Percentiles rank a stretch among this genome's conserved stretches.
Conservation (phyloP, 2,329 filamentous ascomycete species). For the Aspergillus sp. region DNA sequence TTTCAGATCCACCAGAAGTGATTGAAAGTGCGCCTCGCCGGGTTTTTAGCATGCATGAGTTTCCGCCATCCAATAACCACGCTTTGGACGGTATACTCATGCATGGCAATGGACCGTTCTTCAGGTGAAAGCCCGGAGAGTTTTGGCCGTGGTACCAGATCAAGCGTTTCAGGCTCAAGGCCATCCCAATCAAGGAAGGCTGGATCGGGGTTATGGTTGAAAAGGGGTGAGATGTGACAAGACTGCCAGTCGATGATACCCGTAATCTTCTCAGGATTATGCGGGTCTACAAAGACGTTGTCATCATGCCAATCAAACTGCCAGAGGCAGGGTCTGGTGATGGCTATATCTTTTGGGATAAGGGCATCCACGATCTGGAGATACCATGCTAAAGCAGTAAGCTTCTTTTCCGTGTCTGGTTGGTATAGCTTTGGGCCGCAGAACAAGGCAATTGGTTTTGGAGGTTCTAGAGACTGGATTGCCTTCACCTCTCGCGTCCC, state of each 20-base stretch:
- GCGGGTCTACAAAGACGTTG: constrained; percentile 39
- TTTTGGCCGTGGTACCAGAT: constrained; percentile 26
- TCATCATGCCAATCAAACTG: constrained; percentile 36
- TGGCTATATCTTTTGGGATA: constrained; percentile 29
- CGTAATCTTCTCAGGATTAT: constrained; percentile 31
- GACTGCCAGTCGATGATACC: constrained; percentile 41
- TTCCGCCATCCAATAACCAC: constrained; percentile 34
- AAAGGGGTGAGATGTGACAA: constrained; percentile 34
- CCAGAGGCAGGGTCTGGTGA: constrained; percentile 32
- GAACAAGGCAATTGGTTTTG: constrained; percentile 34
- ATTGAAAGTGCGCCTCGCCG: constrained; percentile 36
- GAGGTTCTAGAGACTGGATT: constrained; percentile 27
- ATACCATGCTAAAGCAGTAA: constrained; percentile 30
- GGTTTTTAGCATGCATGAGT: constrained; percentile 34
- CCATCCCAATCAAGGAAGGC: constrained; percentile 34
- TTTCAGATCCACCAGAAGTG: constrained; percentile 34
- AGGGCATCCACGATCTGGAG: constrained; percentile 28
- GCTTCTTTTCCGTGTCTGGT: constrained; percentile 32
- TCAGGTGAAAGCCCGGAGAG: constrained; percentile 31
- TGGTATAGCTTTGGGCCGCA: constrained; percentile 35
- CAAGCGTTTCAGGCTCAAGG: constrained; percentile 34
- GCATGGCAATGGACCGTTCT: constrained; percentile 29
- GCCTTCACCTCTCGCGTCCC: constrained; percentile 30
- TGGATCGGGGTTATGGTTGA: constrained; percentile 33
- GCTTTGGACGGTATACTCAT: constrained; percentile 31